A percentile compares a stretch with the other conserved stretches of the same genome.
Conservation (phyloP, 2,329 filamentous ascomycete genomes). For the Ophiostoma sp. region DNA sequence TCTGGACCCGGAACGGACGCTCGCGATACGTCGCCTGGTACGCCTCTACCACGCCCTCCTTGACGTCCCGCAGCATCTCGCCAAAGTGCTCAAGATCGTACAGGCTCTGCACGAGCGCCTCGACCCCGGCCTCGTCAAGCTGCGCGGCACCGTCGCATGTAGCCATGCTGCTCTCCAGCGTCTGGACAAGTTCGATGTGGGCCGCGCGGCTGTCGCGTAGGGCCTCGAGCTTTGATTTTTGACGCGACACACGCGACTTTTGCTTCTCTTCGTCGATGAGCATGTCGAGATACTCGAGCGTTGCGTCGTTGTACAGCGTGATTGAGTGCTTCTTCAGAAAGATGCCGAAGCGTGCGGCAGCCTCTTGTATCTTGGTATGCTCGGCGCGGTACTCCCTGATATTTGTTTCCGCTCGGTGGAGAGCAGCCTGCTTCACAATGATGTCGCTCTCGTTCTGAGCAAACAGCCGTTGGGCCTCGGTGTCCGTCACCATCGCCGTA, state of each 20-base stretch:
- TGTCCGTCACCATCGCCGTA: not conserved
- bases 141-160: not conserved
- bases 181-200: not conserved
- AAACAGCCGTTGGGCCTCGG: not conserved
- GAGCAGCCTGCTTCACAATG: not conserved
- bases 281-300: constrained; percentile 36
- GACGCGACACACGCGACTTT: constrained; percentile 32
- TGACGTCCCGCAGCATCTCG: constrained; percentile 11
- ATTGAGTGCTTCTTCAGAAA: constrained; percentile 38
- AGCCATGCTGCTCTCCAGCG: not conserved
- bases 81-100: not conserved
- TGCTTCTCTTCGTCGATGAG: constrained; percentile 36
- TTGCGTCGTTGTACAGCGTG: constrained; percentile 38
- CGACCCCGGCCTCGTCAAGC: not conserved
- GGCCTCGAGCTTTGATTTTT: constrained; percentile 27
- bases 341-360: constrained; percentile 35
- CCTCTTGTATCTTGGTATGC: constrained; percentile 32
- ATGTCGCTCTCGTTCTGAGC: not conserved
- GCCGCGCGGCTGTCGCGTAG: constrained; percentile 22
- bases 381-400: not conserved
- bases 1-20: constrained; percentile 17
- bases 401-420: not conserved
- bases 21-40: constrained; percentile 20
- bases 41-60: constrained; percentile 11
- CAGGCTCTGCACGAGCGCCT: not conserved